These are phyloP conservation scores for Colletotrichum truncatum DNA, from an alignment of 2,329 filamentous ascomycete species.

Conservation along the genomic window DNA sequence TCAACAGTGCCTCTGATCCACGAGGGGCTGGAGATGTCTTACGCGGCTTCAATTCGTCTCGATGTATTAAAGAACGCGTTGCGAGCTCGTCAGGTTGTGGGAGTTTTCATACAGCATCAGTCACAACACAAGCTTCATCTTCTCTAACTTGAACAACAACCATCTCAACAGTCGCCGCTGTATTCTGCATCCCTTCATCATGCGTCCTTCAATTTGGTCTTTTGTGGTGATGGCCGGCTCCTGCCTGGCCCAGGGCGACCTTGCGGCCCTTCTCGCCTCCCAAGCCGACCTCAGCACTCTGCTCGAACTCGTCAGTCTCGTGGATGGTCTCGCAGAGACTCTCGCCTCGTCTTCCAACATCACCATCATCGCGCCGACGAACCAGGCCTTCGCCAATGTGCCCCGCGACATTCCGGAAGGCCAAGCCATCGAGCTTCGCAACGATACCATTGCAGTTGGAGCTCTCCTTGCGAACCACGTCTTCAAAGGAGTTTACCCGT, in stretches of 20 bases:
- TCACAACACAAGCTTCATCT: not conserved
- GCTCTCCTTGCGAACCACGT: slow-evolving; percentile 44
- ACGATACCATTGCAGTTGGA: slow-evolving; percentile 41
- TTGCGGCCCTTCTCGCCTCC: slow-evolving; percentile 32
- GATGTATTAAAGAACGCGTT: not conserved
- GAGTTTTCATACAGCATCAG: not conserved
- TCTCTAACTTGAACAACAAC: not conserved
- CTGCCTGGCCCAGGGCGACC: slow-evolving; percentile 32
- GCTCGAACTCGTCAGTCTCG: slow-evolving; percentile 34
- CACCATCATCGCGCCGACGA: slow-evolving; percentile 46
- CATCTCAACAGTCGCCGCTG: not conserved
- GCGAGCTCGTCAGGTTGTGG: not conserved
- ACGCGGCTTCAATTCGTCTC: too few relatives aligned
- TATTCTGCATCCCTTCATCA: not conserved
- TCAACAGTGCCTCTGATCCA: too few relatives aligned
- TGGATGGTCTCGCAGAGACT: slow-evolving; percentile 39
- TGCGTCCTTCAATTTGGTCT: slow-evolving; percentile 4
- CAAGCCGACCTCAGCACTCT: slow-evolving; percentile 36
- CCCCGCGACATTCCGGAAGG: slow-evolving; percentile 43
- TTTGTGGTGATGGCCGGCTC: not conserved
- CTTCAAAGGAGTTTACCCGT: slow-evolving; percentile 40
- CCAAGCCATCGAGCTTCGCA: slow-evolving; percentile 39
- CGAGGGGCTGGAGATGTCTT: too few relatives aligned
- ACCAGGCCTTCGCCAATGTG: slow-evolving; percentile 43
- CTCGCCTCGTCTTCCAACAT: slow-evolving; percentile 42